These are phyloP conservation scores for Lentinula guzmanii DNA, from an alignment of 768 basidiomycete genomes.

Conservation along the genomic window DNA sequence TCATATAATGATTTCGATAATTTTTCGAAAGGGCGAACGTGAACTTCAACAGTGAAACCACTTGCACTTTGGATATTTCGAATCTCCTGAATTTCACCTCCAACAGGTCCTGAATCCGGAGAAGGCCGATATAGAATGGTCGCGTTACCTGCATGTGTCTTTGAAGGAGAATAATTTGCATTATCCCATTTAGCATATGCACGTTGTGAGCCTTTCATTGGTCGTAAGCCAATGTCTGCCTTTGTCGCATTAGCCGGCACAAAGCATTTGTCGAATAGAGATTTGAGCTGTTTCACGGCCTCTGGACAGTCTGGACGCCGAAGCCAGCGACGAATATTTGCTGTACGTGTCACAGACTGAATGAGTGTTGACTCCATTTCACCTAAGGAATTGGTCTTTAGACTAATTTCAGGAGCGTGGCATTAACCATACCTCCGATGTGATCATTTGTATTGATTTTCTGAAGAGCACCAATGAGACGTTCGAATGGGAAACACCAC, in stretches of 20 bases:
- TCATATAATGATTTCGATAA: not conserved
- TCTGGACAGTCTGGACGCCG: slow-evolving; percentile 12
- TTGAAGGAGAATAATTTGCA: not conserved
- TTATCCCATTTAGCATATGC: not conserved
- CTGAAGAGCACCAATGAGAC: slow-evolving; percentile 29
- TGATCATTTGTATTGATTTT: slow-evolving; percentile 21
- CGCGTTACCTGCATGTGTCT: not conserved
- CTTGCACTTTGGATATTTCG: not conserved
- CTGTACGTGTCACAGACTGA: not conserved
- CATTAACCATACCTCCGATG: slow-evolving; percentile 13
- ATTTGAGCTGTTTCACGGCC: slow-evolving; percentile 14
- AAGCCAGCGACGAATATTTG: slow-evolving; percentile 12
- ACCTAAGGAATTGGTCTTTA: slow-evolving; percentile 5
- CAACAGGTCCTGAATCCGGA: not conserved
- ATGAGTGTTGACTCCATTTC: slow-evolving; percentile 1
- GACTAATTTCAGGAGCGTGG: not conserved
- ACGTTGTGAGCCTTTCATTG: not conserved
- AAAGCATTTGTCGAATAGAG: slow-evolving; percentile 14
- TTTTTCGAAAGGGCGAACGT: not conserved
- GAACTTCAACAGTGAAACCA: not conserved
- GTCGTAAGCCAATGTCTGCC: not conserved
- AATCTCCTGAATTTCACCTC: not conserved
- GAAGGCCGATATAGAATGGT: not conserved
- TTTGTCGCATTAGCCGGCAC: not conserved
- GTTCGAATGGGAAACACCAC: slow-evolving; percentile 35